A percentile compares a stretch with the other conserved stretches of the same genome.
These are phyloP conservation scores for Urostyla sp. DNA, from an alignment of 73 alveolate species.

Conservation along the genomic window DNA sequence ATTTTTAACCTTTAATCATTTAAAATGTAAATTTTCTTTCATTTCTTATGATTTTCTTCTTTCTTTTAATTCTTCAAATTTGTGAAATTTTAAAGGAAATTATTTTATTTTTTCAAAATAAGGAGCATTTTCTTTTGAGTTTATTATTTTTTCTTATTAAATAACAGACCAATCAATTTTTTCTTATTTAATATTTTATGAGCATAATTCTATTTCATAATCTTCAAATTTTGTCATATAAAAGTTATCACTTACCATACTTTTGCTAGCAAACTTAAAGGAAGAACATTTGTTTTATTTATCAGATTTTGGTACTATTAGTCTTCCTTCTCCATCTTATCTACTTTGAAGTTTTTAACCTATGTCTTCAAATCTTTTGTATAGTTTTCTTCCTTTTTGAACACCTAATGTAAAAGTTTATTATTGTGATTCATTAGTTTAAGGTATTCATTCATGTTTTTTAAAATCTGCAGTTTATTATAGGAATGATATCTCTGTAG, in stretches of 20 bases:
- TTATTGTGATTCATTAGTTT: not conserved
- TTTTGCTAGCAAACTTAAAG: too few species aligned
- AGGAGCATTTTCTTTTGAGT: not conserved
- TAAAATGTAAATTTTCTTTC: not conserved
- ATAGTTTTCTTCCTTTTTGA: not conserved
- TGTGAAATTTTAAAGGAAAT: slow-evolving; percentile 3
- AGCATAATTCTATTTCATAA: slow-evolving; percentile 10
- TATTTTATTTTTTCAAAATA: slow-evolving; percentile 18
- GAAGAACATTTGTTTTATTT: not conserved
- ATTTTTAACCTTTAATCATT: not conserved
- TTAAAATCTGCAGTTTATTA: not conserved
- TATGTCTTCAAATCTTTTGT: not conserved
- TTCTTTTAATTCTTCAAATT: not conserved
- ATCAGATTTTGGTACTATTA: not conserved
- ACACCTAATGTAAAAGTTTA: not conserved
- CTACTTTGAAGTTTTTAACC: not conserved
- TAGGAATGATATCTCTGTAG: not conserved
- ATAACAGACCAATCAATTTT: not conserved
- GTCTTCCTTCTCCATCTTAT: not conserved
- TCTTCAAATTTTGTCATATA: slow-evolving; percentile 32
- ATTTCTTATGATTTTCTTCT: not conserved
- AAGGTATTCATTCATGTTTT: not conserved
- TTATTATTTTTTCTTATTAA: not conserved
- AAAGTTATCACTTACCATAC: not conserved
- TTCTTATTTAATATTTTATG: slow-evolving; percentile 6